Conservation (phyloP, 73 alveolate species). For the Blepharisma stoltei region DNA sequence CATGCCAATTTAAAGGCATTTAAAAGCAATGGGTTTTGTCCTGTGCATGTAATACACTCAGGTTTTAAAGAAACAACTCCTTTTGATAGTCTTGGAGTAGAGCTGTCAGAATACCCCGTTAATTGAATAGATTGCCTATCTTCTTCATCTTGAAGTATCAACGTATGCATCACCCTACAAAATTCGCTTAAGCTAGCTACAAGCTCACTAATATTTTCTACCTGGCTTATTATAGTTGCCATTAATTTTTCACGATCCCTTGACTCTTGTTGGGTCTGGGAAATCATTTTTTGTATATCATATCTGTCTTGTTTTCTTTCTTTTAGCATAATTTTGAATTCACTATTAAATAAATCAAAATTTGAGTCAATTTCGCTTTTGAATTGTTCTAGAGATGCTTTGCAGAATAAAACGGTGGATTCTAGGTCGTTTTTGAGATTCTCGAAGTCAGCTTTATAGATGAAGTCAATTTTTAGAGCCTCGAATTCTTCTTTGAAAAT, state of each 20-base stretch:
- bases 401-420: too few species aligned
- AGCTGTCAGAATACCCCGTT: not conserved
- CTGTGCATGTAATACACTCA: constrained; percentile 41
- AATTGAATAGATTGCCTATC: constrained; percentile 25
- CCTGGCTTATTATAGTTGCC: not conserved
- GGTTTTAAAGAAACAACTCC: constrained; percentile 39
- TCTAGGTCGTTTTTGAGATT: too few species aligned
- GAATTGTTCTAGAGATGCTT: not conserved
- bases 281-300: not conserved
- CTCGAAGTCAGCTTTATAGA: too few species aligned
- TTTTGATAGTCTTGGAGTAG: not conserved
- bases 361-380: not conserved
- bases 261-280: not conserved
- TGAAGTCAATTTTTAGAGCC: too few species aligned
- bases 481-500: too few species aligned
- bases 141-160: constrained; percentile 21
- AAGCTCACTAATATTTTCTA: not conserved
- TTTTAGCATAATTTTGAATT: not conserved
- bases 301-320: constrained; percentile 3
- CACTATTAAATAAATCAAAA: not conserved
- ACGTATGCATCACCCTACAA: not conserved
- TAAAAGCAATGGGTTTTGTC: constrained; percentile 34
- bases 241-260: not conserved
- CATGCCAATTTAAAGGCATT: constrained; percentile 57
- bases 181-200: not conserved